phyloP scores from a whole-genome alignment of 768 basidiomycete species.

The Lactifluus pinguis region DNA sequence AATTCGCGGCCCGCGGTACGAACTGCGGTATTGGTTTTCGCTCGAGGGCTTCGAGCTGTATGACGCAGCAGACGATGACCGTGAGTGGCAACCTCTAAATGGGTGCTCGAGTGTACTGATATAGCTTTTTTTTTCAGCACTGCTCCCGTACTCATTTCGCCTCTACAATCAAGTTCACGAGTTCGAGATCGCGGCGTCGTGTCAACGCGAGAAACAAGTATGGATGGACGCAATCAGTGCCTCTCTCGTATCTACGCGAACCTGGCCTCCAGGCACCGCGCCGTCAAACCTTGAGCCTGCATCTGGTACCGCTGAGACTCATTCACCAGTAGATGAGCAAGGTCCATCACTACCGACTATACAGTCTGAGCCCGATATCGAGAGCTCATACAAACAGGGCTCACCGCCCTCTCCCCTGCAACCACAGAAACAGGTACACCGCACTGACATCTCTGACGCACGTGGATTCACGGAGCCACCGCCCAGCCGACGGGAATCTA shows the following conservation, averaged over 20 bases:
- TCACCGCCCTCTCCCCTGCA: slow-evolving; percentile 1
- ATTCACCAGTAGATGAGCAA: slow-evolving; percentile 4
- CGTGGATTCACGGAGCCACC: slow-evolving; percentile 11
- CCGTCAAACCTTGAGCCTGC: slow-evolving; percentile 47
- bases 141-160: slow-evolving; percentile 49
- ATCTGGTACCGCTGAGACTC: slow-evolving; percentile 12
- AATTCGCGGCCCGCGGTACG: slow-evolving; percentile 68
- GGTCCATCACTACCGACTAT: slow-evolving; percentile 25
- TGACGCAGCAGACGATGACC: slow-evolving; percentile 62
- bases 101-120: background rate
- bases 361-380: slow-evolving; percentile 26
- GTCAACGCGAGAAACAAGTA: slow-evolving; percentile 73
- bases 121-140: slow-evolving; percentile 37
- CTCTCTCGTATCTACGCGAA: slow-evolving; percentile 33
- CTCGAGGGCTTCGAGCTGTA: slow-evolving; percentile 62
- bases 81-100: slow-evolving; percentile 37
- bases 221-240: slow-evolving; percentile 69
- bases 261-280: slow-evolving; percentile 51
- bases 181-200: slow-evolving; percentile 83
- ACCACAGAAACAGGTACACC: slow-evolving; percentile 2
- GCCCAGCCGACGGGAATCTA: slow-evolving; percentile 44
- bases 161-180: slow-evolving; percentile 10
- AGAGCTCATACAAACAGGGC: slow-evolving; percentile 7
- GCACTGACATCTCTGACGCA: background rate
- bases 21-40: slow-evolving; percentile 83